A percentile compares a stretch with the other conserved stretches of the same genome.
Evolutionary conservation across 257 asterid genomes (phyloP).

Genomic region (Lycium ferocissimum): DNA sequence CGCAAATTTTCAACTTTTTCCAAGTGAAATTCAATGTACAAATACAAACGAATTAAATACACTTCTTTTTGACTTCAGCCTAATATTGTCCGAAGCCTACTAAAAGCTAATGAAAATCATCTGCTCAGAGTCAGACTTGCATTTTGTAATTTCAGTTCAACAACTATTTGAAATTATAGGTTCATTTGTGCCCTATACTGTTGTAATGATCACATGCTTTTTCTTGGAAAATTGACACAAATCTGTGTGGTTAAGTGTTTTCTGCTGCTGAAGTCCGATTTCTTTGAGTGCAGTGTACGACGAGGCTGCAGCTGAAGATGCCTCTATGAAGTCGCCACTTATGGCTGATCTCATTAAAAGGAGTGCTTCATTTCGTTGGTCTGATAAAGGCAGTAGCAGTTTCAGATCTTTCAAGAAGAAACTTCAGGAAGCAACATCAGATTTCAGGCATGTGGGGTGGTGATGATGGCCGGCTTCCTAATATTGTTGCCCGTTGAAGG

Average conservation of each 20-base stretch:
- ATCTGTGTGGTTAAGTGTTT: slow-evolving; percentile 1
- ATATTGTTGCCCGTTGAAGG: background rate
- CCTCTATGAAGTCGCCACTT: slow-evolving; percentile 64
- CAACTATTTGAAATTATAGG: background rate
- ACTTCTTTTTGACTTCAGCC: background rate
- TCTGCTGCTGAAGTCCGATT: slow-evolving; percentile 17
- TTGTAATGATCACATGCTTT: background rate
- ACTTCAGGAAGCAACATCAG: slow-evolving; percentile 73
- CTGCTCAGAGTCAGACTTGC: background rate
- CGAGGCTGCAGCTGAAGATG: slow-evolving; percentile 56
- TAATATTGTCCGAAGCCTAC: background rate
- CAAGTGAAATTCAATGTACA: background rate
- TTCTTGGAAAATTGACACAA: background rate
- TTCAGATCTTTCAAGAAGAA: slow-evolving; percentile 81
- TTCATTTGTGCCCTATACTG: background rate
- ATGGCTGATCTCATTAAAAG: slow-evolving; percentile 70
- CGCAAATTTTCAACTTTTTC: background rate
- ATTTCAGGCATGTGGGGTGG: slow-evolving; percentile 49
- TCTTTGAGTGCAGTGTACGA: slow-evolving; percentile 62
- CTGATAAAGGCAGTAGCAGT: slow-evolving; percentile 79
- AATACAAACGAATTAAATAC: background rate
- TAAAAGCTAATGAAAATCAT: background rate
- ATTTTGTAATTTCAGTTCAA: background rate
- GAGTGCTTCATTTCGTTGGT: slow-evolving; percentile 75
- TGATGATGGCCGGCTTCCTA: slow-evolving; percentile 21